Evolutionary conservation across 148 eudicot genomes (phyloP).

Genomic region (Cornus suecica): DNA sequence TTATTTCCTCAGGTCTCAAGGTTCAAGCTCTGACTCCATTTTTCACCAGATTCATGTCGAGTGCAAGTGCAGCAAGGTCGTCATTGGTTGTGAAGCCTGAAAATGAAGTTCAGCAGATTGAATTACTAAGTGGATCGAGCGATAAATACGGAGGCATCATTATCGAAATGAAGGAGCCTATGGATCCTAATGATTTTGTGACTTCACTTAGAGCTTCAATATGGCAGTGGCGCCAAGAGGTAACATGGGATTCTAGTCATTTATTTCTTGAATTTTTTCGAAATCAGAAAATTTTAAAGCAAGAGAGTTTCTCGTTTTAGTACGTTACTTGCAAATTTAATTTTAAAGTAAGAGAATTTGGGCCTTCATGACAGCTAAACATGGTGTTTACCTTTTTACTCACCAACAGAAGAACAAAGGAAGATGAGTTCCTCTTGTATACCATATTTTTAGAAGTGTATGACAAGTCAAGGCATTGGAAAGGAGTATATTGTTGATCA

Average conservation of each 20-base stretch:
- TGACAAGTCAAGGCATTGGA: not conserved
- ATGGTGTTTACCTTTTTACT: too few species aligned
- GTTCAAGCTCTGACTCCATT: not conserved
- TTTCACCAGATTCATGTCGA: conserved; percentile 9
- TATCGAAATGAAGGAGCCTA: conserved; percentile 45
- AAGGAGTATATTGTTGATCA: not conserved
- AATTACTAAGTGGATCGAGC: conserved; percentile 21
- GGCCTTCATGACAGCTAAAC: too few species aligned
- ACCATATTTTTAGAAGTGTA: too few species aligned
- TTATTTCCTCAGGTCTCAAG: not conserved
- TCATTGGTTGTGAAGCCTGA: not conserved
- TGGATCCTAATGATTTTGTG: conserved; percentile 36
- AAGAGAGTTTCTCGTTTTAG: not conserved
- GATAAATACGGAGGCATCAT: conserved; percentile 50
- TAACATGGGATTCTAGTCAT: not conserved
- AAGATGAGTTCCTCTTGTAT: too few species aligned
- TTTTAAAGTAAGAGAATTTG: too few species aligned
- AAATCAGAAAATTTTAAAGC: not conserved
- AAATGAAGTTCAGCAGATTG: conserved; percentile 12
- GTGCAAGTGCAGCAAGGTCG: not conserved
- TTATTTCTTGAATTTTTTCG: not conserved
- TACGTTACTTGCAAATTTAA: not conserved
- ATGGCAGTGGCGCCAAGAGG: conserved; percentile 52
- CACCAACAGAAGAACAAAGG: not conserved
- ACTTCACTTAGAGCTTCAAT: conserved; percentile 48